These are phyloP conservation scores for Prunella vulgaris DNA, from an alignment of 257 asterid genomes.

Conservation along the genomic window DNA sequence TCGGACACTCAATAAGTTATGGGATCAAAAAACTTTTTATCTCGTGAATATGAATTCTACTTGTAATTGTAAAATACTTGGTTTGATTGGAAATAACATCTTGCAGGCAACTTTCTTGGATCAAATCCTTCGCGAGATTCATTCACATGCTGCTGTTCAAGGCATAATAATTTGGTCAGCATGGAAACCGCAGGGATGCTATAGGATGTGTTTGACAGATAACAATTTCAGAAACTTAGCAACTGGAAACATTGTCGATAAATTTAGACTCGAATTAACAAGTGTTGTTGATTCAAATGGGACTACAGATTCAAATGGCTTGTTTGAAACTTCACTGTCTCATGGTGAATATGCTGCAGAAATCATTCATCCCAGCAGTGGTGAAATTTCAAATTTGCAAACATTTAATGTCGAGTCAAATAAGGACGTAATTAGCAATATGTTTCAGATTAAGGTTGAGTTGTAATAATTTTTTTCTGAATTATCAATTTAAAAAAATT, in stretches of 20 bases:
- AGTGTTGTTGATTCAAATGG: constrained; percentile 16
- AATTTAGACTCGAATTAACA: not conserved
- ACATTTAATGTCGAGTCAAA: constrained; percentile 1
- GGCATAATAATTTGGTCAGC: constrained; percentile 55
- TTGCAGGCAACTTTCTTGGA: constrained; percentile 35
- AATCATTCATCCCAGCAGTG: constrained; percentile 30
- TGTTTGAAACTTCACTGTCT: constrained; percentile 33
- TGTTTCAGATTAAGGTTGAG: not conserved
- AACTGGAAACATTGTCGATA: constrained; percentile 55
- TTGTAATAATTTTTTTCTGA: too few species aligned
- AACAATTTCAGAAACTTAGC: constrained; percentile 45
- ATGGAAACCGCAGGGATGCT: constrained; percentile 54
- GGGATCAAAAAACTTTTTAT: too few species aligned
- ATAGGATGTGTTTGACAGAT: constrained; percentile 60
- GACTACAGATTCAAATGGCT: constrained; percentile 35
- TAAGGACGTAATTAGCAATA: not conserved
- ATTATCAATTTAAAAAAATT: too few species aligned
- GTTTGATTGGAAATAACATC: not conserved
- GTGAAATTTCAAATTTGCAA: not conserved
- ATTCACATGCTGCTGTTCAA: constrained; percentile 29
- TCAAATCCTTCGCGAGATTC: constrained; percentile 48
- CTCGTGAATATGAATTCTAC: too few species aligned
- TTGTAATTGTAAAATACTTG: too few species aligned
- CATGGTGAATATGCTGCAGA: constrained; percentile 52
- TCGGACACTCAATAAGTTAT: too few species aligned